phyloP scores from a whole-genome alignment of 208 protist genomes.

The Crithidia bombi region DNA sequence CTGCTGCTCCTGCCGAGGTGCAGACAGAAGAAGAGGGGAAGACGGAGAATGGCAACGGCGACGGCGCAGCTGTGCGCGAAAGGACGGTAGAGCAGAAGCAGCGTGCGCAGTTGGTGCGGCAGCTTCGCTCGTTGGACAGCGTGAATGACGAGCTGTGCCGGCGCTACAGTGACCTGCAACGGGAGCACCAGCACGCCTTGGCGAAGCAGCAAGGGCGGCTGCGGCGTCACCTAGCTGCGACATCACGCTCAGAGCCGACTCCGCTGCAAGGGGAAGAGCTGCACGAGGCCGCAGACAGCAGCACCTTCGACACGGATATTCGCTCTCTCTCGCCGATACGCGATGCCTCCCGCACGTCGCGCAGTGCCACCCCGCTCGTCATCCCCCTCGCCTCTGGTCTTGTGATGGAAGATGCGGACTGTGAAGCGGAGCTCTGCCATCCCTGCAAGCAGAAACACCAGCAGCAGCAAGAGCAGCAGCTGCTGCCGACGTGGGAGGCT shows the following conservation, averaged over 20 bases:
- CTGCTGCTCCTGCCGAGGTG: no score
- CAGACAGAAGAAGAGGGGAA: background rate
- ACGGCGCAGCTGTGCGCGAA: no score
- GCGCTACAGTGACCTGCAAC: slow-evolving; percentile 8
- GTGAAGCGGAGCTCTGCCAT: no score
- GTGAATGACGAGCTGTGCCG: slow-evolving; percentile 22
- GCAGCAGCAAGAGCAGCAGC: background rate
- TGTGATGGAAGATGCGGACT: no score
- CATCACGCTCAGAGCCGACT: background rate
- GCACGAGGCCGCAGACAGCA: background rate
- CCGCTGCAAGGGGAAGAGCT: background rate
- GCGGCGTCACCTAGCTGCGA: background rate
- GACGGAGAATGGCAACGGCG: no score
- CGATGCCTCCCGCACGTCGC: slow-evolving; percentile 2
- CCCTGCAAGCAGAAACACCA: background rate
- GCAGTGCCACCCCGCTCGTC: background rate
- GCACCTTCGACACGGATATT: background rate
- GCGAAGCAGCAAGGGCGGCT: slow-evolving; percentile 17
- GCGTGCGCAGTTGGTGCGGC: slow-evolving; percentile 6
- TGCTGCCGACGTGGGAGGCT: background rate
- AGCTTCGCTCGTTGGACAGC: slow-evolving; percentile 21
- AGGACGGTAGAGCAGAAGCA: no score
- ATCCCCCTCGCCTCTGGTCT: background rate
- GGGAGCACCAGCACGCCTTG: slow-evolving; percentile 8
- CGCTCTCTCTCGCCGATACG: slow-evolving; percentile 9